Evolutionary conservation across 2,329 filamentous ascomycete genomes (phyloP), one percentile per base, ranked within the genome.

Genomic region (Paraphoma chrysanthemicola): DNA sequence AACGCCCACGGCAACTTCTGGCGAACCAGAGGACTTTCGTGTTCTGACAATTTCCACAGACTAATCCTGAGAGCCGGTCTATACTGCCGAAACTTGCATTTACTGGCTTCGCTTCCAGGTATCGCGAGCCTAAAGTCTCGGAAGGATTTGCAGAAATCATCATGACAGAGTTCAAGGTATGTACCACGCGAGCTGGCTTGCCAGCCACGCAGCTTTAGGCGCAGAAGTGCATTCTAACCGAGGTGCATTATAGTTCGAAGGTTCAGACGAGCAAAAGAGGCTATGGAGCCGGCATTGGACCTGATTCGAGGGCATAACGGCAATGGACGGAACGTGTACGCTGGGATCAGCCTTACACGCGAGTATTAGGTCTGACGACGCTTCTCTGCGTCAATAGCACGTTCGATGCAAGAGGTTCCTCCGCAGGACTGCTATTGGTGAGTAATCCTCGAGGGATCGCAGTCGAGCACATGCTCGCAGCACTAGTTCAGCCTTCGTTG

Each of bases 141-240:
- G 95, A 99, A 77, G 94, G 94, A 0, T 97, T 97, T 68, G 80
- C 90, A 61, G 92, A 97, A 64, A 86, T 99, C 36, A 81, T 86
- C 1, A 85, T 87, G 52, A 80, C 96, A 0, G 85, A 90, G 31
- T 99, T 99, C 69, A 77, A 84, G 78, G 85, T 86, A 79, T 39
- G 79, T 74, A 56, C 51, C 48, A 48, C 33, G 52, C 42, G 41
- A 44, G 10, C 45, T 51, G 39, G 43, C 44, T 42, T 18, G 30
- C 56, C 36, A 53, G 33, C 16, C 39, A 36, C 53, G 51, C 38
- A 56, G 44, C 42, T 39, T 39, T 47, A 41, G 38, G 42, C 44
- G 43, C 36, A 56, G 30, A 43, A 44, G n/a, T 18, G 48, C 11
- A 44, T 53, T 62, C 69, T 76, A 60, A 74, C 63, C 44, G 38